Evolutionary conservation across 2,329 filamentous ascomycete species (phyloP), one percentile per base, ranked within the genome.

Genomic region (Epichloe glyceriae): DNA sequence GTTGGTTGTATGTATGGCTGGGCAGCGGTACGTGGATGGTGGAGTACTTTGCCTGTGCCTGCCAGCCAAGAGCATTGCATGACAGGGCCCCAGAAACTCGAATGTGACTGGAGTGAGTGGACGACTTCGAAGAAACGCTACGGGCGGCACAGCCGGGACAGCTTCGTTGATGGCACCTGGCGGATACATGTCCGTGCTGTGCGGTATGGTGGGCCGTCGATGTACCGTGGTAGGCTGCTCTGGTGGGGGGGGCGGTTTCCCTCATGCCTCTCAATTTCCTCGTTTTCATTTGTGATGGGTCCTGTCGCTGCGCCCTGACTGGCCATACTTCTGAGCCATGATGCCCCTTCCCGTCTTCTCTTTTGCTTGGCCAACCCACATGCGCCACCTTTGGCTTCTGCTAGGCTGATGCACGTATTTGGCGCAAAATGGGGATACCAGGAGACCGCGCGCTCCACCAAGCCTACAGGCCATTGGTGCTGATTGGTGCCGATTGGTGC

Each of bases 91-190:
- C 22, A 17, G 42, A 44, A 19, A 44, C 42, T 20, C 22, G 33
- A 20, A 47, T 5, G 12, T 26, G 34, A 39, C 40, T 19, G 7
- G 20, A 20, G 20, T 14, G 17, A 19, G 20, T 14, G 26, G 26
- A 30, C 26, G 26, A 30, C 8, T 30, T 30, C 26, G 26, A 30
- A 30, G 26, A 30, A 30, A 30, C 26, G 57, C 55, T 59, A 56
- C 54, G 57, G 57, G 58, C 55, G 56, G 56, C 56, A 53, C 52
- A 57, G 51, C 53, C 54, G 51, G 57, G 52, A 7, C 3, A 10
- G 14, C 39, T 35, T 40, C 38, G 34, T 17, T 30, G 10, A 49
- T 10, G 38, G 47, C 47, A 49, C 47, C 11, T 26, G 6, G 38
- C n/a, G 47, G 47, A 38, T 44, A 49, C 47, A 43, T 37, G 4